Base-by-base conservation (phyloP, 495 filamentous ascomycete genomes). In the Diplogelasinospora grovesii region DNA sequence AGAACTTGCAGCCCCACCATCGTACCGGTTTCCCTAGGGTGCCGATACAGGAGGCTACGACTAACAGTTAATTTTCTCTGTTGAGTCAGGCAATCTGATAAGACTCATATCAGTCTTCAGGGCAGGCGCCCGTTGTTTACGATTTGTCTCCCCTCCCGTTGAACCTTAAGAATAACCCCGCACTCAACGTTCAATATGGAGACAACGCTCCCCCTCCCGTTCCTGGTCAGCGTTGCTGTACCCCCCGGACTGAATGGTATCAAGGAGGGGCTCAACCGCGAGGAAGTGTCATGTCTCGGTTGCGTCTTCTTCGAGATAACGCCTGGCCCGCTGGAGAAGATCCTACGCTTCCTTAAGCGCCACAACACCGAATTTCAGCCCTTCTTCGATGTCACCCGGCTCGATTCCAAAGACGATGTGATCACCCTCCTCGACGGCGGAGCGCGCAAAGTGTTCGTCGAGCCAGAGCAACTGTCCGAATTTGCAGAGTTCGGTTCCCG, bases 401-500 rank as follows among this genome's bases (percentile, higher is more conserved):
- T 97, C 38, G 49, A 73, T 42, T 78, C 76, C 19, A 59, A 66
- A 31, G 78, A 83, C 26, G 85, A 94, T 46, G 65, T 95, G 14
- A 64, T 89, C 36, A 73, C 84, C 37, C 71, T 97, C 21, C 75
- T 98, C 37, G 83, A 98, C 56, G 76, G 80, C 47, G 92, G 93
- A 37, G 87, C 87, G n/a, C 74, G 78, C 27, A 92, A 82, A 61
- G 81, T 94, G 31, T 89, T 97, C 59, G 81, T 95, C 34, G 70
- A 74, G 37, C 70, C 80, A 33, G 72, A 82, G 31, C 81, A 86
- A 64, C 39, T 73, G 23, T 45, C 60, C 9, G 60, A 68, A 25
- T 68, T 63, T 38, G 43, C 59, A 19, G 60, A 68, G 46, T 70
- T 60, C 36, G 66, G 68, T 6, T 55, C 58, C 15, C 60, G 69